Evolutionary conservation across 495 filamentous ascomycete genomes (phyloP), one percentile per base, ranked within the genome.

Genomic region (Cercophora newfieldiana): DNA sequence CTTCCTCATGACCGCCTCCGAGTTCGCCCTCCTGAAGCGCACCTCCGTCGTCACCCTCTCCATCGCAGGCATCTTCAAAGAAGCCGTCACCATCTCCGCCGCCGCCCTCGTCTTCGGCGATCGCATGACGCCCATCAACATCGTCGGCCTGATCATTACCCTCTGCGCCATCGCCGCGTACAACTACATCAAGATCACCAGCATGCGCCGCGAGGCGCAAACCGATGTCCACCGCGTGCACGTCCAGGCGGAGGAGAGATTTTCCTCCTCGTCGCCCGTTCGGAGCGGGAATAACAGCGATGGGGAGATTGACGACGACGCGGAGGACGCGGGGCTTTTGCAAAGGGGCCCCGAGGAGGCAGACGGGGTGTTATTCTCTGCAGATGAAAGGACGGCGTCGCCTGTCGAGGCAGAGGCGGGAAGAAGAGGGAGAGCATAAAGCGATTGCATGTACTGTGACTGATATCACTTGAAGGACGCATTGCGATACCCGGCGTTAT

Each of bases 41-140:
- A 98, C 94, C 4, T 93, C 90, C 6, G 96, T 99, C 59, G 96
- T 99, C 55, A 98, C 96, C 0, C 84, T 99, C 56, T 93, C 90
- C 58, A 97, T 99, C 62, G 96, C 93, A 68, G 96, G 96, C 55
- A 99, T 98, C 59, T 98, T 99, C 83, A 99, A 99, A 78, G 96
- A 99, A 79, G 96, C 97, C 12, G 89, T 99, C 59, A 99, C 96
- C 6, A 98, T 99, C 72, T 88, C 87, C 47, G 92, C 92, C 1
- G 96, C 95, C 0, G 91, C 91, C 21, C 75, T 96, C 16, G 87
- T 96, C 6, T 99, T 97, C 80, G 87, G 93, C 69, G 96, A 99
- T 72, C 85, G 85, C 59, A 86, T 99, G 66, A 98, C 95, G 0
- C 83, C 89, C 1, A 87, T 99, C 79, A 99, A 99, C 71, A 76